These are phyloP conservation scores for Penicillium sumatraense DNA, from an alignment of 2,329 filamentous ascomycete genomes.

Conservation along the genomic window DNA sequence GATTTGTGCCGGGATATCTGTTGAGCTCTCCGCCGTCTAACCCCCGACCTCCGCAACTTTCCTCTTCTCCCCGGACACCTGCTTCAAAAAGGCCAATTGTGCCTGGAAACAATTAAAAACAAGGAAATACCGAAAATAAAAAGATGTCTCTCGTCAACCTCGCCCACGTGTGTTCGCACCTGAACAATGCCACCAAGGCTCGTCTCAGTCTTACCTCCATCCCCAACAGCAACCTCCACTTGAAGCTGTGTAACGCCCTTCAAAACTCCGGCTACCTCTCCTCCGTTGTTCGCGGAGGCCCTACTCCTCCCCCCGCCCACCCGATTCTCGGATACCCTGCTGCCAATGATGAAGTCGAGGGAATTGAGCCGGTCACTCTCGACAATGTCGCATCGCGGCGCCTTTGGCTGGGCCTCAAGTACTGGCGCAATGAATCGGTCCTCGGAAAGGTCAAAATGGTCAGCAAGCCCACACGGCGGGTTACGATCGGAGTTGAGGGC, in stretches of 20 bases:
- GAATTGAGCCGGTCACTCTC: constrained; percentile 62
- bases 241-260: constrained; percentile 73
- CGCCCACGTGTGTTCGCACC: constrained; percentile 81
- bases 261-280: constrained; percentile 83
- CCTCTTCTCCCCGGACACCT: constrained; percentile 8
- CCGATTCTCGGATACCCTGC: constrained; percentile 58
- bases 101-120: constrained; percentile 27
- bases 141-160: constrained; percentile 80
- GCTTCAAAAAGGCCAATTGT: constrained; percentile 26
- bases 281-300: constrained; percentile 74
- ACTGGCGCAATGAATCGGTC: constrained; percentile 82
- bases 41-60: constrained; percentile 5
- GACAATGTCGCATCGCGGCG: constrained; percentile 74
- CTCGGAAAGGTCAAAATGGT: constrained; percentile 69
- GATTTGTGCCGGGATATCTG: background rate
- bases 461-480: constrained; percentile 73
- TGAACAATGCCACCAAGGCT: constrained; percentile 87
- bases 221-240: constrained; percentile 78
- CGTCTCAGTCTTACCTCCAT: constrained; percentile 83
- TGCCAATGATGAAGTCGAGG: constrained; percentile 41
- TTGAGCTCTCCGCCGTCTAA: background rate
- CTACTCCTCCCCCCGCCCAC: constrained; percentile 58
- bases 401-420: constrained; percentile 89
- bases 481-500: constrained; percentile 67
- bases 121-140: too few relatives aligned